Base-by-base conservation (phyloP, 331 rosid species). In the Malus hybrid region DNA sequence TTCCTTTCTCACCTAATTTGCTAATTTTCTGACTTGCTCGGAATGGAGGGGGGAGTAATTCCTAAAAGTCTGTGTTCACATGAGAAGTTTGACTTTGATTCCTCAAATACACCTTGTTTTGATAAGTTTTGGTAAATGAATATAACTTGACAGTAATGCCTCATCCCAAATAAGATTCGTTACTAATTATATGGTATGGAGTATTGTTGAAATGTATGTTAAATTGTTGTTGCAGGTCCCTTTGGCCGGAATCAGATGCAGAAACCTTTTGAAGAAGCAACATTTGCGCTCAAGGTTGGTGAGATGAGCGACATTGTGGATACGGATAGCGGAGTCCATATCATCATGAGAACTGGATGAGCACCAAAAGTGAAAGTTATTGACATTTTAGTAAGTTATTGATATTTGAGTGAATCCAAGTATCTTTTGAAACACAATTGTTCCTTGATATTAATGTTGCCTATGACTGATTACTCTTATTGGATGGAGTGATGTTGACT, bases 161-260 rank as follows among this genome's bases (percentile, higher is more conserved):
- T 69, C 20, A 30, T 62, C 39, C 0, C 14, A 0, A 19, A 11
- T 46, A 10, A 10, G 5, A 15, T 63, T 62, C 6, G 52, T 30
- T 4, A 18, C 18, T 60, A 44, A 10, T 5, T 63, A 12, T 6
- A 29, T 29, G 32, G 50, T 62, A 4, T 10, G 5, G 66, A 24
- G 44, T 4, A 6, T 46, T 4, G 36, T 13, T 39, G 46, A 63
- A 58, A 5, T 63, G 34, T 28, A 18, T 26, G 68, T 3, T 10
- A 16, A 55, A 64, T 28, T 19, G 19, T 62, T 16, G 77, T 8
- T 82, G 80, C 89, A 94, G 98, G 97, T 77, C 84, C 92, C 75
- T 94, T 94, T 67, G 97, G 96, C 60, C 96, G 95, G 58, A 97
- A 96, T 63, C 98, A 91, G 87, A 94, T 94, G 98, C 96, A 94